Conservation (phyloP, 371 early-diverging fungal species). For the Saksenaea oblongispora region DNA sequence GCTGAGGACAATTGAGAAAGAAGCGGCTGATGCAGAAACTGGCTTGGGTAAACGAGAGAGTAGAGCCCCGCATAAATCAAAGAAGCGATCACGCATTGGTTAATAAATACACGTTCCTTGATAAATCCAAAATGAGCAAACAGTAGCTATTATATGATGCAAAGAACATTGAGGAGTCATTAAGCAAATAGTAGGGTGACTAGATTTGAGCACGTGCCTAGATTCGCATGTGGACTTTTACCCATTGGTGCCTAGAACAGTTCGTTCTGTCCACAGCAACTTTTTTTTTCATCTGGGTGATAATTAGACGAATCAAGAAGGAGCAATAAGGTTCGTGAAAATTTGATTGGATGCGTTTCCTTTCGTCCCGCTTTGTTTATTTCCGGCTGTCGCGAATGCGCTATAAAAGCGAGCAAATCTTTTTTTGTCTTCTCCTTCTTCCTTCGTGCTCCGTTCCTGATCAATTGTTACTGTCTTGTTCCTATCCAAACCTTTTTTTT, state of each 20-base stretch:
- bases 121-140: neutral
- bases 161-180: neutral
- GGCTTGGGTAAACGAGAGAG: neutral
- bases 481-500: neutral
- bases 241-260: slow-evolving; percentile 1
- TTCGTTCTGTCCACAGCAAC: neutral
- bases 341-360: slow-evolving; percentile 2
- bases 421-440: neutral
- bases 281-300: neutral
- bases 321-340: neutral
- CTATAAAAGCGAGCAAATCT: neutral
- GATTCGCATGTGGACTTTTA: neutral
- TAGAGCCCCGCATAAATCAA: slow-evolving; percentile 3
- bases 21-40: neutral
- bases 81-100: slow-evolving; percentile 6
- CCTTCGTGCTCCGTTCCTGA: neutral
- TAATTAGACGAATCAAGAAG: slow-evolving; percentile 1
- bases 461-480: neutral
- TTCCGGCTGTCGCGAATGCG: neutral
- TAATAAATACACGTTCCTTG: neutral
- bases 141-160: neutral
- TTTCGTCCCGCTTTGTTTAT: slow-evolving; percentile 4
- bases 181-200: neutral
- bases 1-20: slow-evolving; percentile 26
- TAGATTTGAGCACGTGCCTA: neutral